These are phyloP conservation scores for Hygrocybe punicea DNA, from an alignment of 768 basidiomycete species.

Conservation along the genomic window DNA sequence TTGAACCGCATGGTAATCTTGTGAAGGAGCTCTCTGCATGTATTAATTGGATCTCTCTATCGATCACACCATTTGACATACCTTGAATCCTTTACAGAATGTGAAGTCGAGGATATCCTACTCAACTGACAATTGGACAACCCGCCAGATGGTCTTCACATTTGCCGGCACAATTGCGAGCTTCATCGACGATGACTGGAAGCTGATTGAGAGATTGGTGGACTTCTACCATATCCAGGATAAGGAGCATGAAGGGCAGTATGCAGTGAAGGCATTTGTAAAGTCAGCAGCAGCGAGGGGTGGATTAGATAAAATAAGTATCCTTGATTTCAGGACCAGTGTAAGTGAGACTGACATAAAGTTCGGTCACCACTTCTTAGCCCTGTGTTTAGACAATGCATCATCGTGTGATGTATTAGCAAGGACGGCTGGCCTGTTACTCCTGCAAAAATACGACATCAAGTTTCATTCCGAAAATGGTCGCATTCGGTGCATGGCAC, in stretches of 20 bases:
- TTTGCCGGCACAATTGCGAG: constrained; percentile 31
- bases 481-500: constrained; percentile 35
- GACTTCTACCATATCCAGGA: constrained; percentile 32
- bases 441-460: constrained; percentile 25
- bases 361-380: constrained; percentile 8
- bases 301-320: constrained; percentile 35
- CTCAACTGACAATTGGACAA: constrained; percentile 33
- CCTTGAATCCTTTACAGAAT: constrained; percentile 5
- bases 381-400: constrained; percentile 33
- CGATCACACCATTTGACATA: neutral
- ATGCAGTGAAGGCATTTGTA: constrained; percentile 30
- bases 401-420: constrained; percentile 34
- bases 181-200: constrained; percentile 33
- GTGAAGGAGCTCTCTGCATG: constrained; percentile 18
- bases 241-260: constrained; percentile 33
- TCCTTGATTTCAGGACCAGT: neutral
- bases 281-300: constrained; percentile 21
- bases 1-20: constrained; percentile 18
- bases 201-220: constrained; percentile 30
- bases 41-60: neutral
- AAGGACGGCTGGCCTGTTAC: constrained; percentile 13
- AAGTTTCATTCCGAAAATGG: constrained; percentile 20
- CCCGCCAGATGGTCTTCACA: constrained; percentile 29
- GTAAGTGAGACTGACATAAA: neutral
- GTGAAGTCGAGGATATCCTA: constrained; percentile 25